phyloP scores from a whole-genome alignment of 805 yeast species.

The Schizosaccharomyces japonicus region DNA sequence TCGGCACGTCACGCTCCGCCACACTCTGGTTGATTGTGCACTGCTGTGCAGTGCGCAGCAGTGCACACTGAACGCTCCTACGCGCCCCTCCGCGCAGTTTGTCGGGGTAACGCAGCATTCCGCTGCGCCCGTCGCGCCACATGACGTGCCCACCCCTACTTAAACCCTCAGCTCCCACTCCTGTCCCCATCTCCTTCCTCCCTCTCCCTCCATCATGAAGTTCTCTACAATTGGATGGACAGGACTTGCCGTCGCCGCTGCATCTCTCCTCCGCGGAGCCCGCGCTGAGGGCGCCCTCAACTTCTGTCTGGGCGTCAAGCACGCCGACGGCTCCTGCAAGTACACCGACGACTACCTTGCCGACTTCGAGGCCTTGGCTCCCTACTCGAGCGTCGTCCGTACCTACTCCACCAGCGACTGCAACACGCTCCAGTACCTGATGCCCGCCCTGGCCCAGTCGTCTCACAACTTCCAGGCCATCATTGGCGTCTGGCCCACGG shows the following conservation, averaged over 20 bases:
- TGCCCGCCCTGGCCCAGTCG: constrained; percentile 40
- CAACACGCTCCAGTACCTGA: constrained; percentile 61
- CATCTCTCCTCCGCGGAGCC: not conserved
- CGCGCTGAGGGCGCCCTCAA: constrained; percentile 5
- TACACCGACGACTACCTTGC: constrained; percentile 38
- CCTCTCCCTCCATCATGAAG: too few species aligned
- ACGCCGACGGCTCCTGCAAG: constrained; percentile 45
- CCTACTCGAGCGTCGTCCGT: constrained; percentile 44
- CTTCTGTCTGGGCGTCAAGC: constrained; percentile 7
- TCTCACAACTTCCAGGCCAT: constrained; percentile 42
- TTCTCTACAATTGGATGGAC: too few species aligned
- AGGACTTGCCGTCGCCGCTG: not conserved
- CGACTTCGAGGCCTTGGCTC: constrained; percentile 38
- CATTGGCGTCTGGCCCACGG: constrained; percentile 87
- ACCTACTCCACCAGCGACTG: constrained; percentile 88
- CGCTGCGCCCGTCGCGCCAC: too few species aligned
- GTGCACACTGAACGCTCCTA: too few species aligned
- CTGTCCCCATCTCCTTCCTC: too few species aligned
- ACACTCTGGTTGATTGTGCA: too few species aligned
- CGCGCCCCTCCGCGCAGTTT: too few species aligned
- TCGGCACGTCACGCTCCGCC: too few species aligned
- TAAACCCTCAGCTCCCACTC: too few species aligned
- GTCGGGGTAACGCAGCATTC: too few species aligned
- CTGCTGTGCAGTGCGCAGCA: too few species aligned
- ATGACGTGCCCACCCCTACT: too few species aligned